Evolutionary conservation across 345 rosid genomes (phyloP).

Genomic region (Linum lewisii): DNA sequence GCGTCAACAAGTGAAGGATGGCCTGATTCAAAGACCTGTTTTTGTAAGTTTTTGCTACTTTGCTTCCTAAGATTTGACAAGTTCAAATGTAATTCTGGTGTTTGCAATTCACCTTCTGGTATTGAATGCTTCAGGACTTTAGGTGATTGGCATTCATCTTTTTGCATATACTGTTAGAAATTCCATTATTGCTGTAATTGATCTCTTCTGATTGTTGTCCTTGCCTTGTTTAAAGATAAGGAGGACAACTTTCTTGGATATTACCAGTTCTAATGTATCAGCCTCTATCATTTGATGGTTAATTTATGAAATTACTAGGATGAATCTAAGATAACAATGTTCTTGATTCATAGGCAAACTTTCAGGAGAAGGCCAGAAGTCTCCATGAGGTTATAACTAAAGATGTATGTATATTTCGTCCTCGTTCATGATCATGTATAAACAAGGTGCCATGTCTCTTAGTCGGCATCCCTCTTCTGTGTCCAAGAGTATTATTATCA

Average conservation of each 20-base stretch:
- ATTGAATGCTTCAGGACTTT: neutral
- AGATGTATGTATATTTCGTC: slow-evolving; percentile 12
- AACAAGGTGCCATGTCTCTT: too few relatives aligned
- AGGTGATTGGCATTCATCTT: neutral
- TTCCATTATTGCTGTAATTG: neutral
- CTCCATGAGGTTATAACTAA: slow-evolving; percentile 22
- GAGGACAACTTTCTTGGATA: too few relatives aligned
- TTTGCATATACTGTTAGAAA: neutral
- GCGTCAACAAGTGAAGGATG: slow-evolving; percentile 15
- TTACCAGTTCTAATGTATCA: too few relatives aligned
- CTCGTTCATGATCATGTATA: neutral
- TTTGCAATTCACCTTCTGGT: neutral
- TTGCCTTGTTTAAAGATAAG: too few relatives aligned
- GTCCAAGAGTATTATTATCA: neutral
- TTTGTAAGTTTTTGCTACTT: slow-evolving; percentile 10
- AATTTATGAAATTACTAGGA: neutral
- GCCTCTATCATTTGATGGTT: neutral
- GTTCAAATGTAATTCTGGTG: neutral
- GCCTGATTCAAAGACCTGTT: slow-evolving; percentile 10
- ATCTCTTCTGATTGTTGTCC: too few relatives aligned
- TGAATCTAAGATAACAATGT: neutral
- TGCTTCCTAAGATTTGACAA: neutral
- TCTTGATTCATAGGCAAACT: slow-evolving; percentile 13
- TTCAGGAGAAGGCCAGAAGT: slow-evolving; percentile 20
- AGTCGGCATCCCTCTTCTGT: neutral